Conservation (phyloP, 768 basidiomycete species). For the Strobilomyces echinocephalus region DNA sequence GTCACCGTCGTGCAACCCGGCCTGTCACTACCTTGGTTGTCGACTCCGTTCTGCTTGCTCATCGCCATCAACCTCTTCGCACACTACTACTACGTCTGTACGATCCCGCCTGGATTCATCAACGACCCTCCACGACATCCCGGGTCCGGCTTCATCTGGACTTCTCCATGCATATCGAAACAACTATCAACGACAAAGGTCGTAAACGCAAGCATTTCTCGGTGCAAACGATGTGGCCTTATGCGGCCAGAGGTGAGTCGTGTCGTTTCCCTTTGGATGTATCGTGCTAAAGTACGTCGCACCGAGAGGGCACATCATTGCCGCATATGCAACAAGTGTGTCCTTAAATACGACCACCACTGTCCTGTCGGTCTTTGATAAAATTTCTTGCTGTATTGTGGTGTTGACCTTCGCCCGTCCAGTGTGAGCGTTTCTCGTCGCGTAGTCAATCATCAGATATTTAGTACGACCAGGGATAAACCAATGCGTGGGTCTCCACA, state of each 20-base stretch:
- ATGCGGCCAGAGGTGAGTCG: slow-evolving; percentile 72
- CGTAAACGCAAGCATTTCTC: slow-evolving; percentile 50
- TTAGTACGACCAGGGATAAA: slow-evolving; percentile 69
- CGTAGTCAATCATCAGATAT: not conserved
- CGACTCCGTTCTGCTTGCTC: slow-evolving; percentile 65
- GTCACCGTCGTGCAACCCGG: slow-evolving; percentile 76
- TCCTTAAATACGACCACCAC: slow-evolving; percentile 88
- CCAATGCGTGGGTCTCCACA: slow-evolving; percentile 93
- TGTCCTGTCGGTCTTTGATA: slow-evolving; percentile 63
- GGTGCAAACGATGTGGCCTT: slow-evolving; percentile 65
- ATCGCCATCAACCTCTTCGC: slow-evolving; percentile 70
- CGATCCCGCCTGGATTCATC: slow-evolving; percentile 74
- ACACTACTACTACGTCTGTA: slow-evolving; percentile 86
- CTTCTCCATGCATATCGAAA: slow-evolving; percentile 25
- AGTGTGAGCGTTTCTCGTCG: slow-evolving; percentile 36
- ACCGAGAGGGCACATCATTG: slow-evolving; percentile 88
- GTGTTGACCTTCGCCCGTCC: not conserved
- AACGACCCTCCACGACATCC: slow-evolving; percentile 47
- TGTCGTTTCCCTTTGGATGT: not conserved
- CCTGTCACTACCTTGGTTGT: slow-evolving; percentile 54
- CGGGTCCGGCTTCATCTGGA: slow-evolving; percentile 54
- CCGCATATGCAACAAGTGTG: slow-evolving; percentile 83
- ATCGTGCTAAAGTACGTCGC: slow-evolving; percentile 11
- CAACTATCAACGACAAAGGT: slow-evolving; percentile 36
- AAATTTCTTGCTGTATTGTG: not conserved